phyloP scores from a whole-genome alignment of 768 basidiomycete species.

The Suillus ampliporus region DNA sequence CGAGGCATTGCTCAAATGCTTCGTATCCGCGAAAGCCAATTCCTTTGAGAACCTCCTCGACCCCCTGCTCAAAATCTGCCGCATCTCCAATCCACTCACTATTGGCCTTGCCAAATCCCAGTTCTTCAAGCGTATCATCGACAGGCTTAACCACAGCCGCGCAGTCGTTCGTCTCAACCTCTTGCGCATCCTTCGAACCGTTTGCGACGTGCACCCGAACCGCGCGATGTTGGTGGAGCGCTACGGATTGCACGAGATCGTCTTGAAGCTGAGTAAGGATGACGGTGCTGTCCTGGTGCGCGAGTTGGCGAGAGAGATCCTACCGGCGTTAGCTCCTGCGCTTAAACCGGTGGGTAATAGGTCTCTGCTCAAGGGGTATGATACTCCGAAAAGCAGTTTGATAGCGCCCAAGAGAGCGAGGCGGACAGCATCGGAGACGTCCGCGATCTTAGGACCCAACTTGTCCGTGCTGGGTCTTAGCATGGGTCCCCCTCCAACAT shows the following conservation, averaged over 20 bases:
- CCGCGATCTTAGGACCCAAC: slow-evolving; percentile 38
- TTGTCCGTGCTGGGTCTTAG: slow-evolving; percentile 24
- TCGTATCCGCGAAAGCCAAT: slow-evolving; percentile 85
- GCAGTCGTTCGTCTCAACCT: slow-evolving; percentile 92
- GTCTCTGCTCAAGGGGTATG: slow-evolving; percentile 35
- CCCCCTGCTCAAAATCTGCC: slow-evolving; percentile 90
- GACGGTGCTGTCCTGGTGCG: slow-evolving; percentile 93
- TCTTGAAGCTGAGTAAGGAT: slow-evolving; percentile 78
- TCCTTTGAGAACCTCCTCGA: slow-evolving; percentile 93
- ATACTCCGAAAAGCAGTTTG: slow-evolving; percentile 43
- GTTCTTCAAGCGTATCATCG: slow-evolving; percentile 89
- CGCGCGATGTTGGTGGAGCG: slow-evolving; percentile 79
- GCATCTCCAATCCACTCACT: slow-evolving; percentile 75
- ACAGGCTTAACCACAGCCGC: slow-evolving; percentile 73
- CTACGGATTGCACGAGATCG: slow-evolving; percentile 81
- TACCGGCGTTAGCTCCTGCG: slow-evolving; percentile 76
- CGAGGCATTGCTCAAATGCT: slow-evolving; percentile 75
- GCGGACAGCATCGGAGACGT: slow-evolving; percentile 74
- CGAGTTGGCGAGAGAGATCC: slow-evolving; percentile 86
- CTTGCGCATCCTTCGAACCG: slow-evolving; percentile 79
- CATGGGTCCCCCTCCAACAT: slow-evolving; percentile 15
- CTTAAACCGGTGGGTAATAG: slow-evolving; percentile 56
- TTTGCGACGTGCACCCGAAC: slow-evolving; percentile 92
- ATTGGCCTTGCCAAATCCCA: slow-evolving; percentile 78
- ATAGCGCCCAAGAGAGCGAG: slow-evolving; percentile 71